Percentiles rank a stretch among this genome's conserved stretches.
Conservation (phyloP, 164 flowering plant species). For the Platanus orientalis region DNA sequence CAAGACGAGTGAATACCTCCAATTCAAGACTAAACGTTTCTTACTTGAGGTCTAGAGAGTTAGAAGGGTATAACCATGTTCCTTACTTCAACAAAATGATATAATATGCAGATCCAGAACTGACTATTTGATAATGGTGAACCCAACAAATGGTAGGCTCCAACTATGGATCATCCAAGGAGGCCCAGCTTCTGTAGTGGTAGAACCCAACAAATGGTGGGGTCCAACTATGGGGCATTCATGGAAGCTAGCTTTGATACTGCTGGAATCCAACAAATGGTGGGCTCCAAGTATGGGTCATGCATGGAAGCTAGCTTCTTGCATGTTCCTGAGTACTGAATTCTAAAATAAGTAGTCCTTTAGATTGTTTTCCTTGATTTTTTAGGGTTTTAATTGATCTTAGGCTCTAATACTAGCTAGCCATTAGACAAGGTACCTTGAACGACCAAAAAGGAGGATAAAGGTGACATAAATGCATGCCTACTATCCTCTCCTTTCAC, state of each 20-base stretch:
- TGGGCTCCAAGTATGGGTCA: background rate
- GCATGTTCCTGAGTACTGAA: background rate
- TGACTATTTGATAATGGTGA: no score
- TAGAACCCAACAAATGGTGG: no score
- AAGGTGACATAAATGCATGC: constrained; percentile 11
- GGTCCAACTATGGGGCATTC: background rate
- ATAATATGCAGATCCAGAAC: no score
- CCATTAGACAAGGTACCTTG: constrained; percentile 17
- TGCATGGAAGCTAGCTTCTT: background rate
- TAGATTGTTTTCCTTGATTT: background rate
- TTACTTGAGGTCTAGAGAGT: no score
- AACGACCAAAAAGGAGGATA: background rate
- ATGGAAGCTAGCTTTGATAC: no score
- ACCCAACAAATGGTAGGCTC: no score
- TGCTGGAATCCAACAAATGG: background rate
- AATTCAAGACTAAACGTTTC: no score
- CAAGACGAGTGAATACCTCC: no score
- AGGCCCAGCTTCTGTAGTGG: no score
- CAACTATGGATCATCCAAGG: no score
- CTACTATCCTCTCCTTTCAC: constrained; percentile 10
- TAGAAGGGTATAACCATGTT: no score
- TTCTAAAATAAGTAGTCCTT: background rate
- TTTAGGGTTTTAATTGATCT: background rate
- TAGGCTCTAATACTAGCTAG: background rate
- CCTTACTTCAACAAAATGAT: no score